Evolutionary conservation across 169 alveolate genomes (phyloP).

Genomic region (Toxoplasma gondii): DNA sequence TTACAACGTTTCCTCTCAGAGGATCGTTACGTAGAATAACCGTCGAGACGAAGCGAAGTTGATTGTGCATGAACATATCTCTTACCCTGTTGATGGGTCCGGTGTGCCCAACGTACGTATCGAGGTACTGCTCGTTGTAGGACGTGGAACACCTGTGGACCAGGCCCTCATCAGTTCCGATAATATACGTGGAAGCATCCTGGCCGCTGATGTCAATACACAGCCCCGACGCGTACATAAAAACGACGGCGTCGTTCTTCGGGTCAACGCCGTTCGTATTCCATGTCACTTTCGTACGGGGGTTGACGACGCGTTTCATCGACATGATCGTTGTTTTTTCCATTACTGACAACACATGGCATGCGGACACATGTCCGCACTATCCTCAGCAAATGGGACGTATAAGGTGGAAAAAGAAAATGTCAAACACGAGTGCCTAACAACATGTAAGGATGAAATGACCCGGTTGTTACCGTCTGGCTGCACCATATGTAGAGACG

Average conservation of each 20-base stretch:
- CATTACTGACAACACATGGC: slow-evolving; percentile 38
- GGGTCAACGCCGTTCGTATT: slow-evolving; percentile 51
- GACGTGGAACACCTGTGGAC: slow-evolving; percentile 90
- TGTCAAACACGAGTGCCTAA: neutral
- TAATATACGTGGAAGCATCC: slow-evolving; percentile 87
- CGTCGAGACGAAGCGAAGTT: neutral
- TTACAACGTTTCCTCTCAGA: neutral
- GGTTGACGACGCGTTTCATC: slow-evolving; percentile 70
- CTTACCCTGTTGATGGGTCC: slow-evolving; percentile 91
- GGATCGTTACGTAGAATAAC: too few relatives aligned
- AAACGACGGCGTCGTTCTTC: slow-evolving; percentile 70
- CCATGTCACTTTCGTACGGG: slow-evolving; percentile 37
- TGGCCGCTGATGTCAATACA: slow-evolving; percentile 85
- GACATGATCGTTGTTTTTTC: slow-evolving; percentile 67
- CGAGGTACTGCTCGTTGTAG: slow-evolving; percentile 90
- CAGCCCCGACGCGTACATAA: slow-evolving; percentile 91
- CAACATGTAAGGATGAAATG: neutral
- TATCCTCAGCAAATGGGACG: neutral
- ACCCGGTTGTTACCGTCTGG: too few relatives aligned
- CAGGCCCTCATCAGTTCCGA: slow-evolving; percentile 91
- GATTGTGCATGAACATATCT: neutral
- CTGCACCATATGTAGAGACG: too few relatives aligned
- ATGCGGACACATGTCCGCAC: neutral
- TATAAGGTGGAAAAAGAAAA: neutral
- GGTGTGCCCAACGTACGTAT: slow-evolving; percentile 91